A percentile compares a stretch with the other conserved stretches of the same genome.
Evolutionary conservation across 1,139 yeast genomes (phyloP).

Genomic region (Candida sp.): DNA sequence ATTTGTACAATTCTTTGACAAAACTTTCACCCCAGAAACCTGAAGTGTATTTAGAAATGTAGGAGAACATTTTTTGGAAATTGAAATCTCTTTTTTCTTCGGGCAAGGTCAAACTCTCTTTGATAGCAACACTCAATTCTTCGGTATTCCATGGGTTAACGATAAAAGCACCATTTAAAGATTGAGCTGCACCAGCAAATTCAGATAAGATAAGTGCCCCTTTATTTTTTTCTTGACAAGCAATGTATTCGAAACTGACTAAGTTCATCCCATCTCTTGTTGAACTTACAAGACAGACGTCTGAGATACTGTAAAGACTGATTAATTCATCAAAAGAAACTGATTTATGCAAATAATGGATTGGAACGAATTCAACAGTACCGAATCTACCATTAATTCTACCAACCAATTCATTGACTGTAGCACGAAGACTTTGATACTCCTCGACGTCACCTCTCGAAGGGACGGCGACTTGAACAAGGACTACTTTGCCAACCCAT

Average conservation of each 20-base stretch:
- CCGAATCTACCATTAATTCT: constrained; percentile 96
- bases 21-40: constrained; percentile 97
- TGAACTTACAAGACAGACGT: constrained; percentile 88
- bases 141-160: constrained; percentile 99
- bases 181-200: constrained; percentile 99
- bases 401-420: constrained; percentile 95
- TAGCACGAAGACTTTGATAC: constrained; percentile 89
- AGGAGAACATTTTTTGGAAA: constrained; percentile 78
- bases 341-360: constrained; percentile 92
- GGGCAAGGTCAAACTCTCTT: constrained; percentile 84
- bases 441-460: constrained; percentile 98
- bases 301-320: constrained; percentile 79
- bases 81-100: constrained; percentile 74
- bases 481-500: constrained; percentile 96
- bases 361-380: constrained; percentile 96
- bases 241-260: constrained; percentile 94
- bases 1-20: constrained; percentile 75
- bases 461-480: constrained; percentile 98
- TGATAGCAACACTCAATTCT: constrained; percentile 81
- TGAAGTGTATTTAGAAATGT: constrained; percentile 90
- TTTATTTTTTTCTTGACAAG: constrained; percentile 84
- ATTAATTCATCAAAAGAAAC: constrained; percentile 89
- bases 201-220: constrained; percentile 89
- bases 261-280: constrained; percentile 99
- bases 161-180: constrained; percentile 86